Percentiles rank a stretch among this genome's conserved stretches.
These are phyloP conservation scores for Talaromyces sp. DNA, from an alignment of 2,329 filamentous ascomycete species.

Conservation along the genomic window DNA sequence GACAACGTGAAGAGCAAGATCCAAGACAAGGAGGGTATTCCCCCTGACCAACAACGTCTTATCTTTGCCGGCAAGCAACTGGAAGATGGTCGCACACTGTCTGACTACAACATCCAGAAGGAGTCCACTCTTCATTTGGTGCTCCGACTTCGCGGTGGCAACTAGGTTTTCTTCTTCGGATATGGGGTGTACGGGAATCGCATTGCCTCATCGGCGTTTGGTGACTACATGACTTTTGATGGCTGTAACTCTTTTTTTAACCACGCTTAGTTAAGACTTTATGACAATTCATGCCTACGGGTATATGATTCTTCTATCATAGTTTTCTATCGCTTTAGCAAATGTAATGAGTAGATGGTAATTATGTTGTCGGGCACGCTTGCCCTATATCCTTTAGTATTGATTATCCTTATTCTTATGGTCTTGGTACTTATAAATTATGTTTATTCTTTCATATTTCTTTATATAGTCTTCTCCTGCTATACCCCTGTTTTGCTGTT, in stretches of 20 bases:
- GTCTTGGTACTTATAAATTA: too few relatives aligned
- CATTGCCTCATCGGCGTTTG: slow-evolving; percentile 33
- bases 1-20: slow-evolving; percentile 68
- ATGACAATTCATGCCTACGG: slow-evolving; percentile 18
- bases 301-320: slow-evolving; percentile 13
- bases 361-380: neutral
- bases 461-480: too few relatives aligned
- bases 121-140: slow-evolving; percentile 61
- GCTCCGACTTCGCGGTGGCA: slow-evolving; percentile 52
- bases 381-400: too few relatives aligned
- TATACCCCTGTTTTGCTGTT: too few relatives aligned
- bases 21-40: slow-evolving; percentile 76
- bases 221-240: slow-evolving; percentile 17
- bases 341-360: neutral
- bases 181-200: slow-evolving; percentile 13
- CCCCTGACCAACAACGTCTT: slow-evolving; percentile 63
- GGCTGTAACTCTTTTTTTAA: slow-evolving; percentile 3
- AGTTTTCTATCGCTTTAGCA: neutral
- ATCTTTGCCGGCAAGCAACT: slow-evolving; percentile 66
- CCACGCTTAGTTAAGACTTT: slow-evolving; percentile 12
- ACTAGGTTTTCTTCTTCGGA: slow-evolving; percentile 19
- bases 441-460: too few relatives aligned
- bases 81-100: slow-evolving; percentile 46
- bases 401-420: too few relatives aligned
- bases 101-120: slow-evolving; percentile 54